Conservation (phyloP, 345 rosid species). For the Xanthoceras sorbifolium region DNA sequence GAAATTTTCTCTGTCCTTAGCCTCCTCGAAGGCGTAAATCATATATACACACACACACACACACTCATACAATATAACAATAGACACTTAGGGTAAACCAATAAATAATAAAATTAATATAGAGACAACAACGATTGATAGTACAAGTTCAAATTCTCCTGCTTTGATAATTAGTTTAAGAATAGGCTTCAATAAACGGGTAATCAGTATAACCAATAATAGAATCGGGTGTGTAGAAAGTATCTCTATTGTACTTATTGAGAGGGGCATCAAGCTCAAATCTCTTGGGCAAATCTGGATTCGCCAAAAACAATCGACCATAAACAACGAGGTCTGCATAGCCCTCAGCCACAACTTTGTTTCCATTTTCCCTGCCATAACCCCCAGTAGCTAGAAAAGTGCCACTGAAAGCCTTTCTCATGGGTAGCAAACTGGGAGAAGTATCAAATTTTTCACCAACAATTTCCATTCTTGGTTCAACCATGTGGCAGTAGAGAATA, state of each 20-base stretch:
- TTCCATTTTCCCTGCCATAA: conserved; percentile 52
- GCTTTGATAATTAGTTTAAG: no score
- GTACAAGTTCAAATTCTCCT: no score
- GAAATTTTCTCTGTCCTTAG: no score
- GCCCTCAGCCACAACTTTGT: conserved; percentile 44
- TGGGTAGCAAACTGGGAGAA: conserved; percentile 45
- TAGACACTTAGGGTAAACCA: no score
- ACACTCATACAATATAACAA: no score
- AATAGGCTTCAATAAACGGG: conserved; percentile 48
- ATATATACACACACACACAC: no score
- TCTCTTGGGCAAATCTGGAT: conserved; percentile 76
- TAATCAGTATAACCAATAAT: conserved; percentile 73
- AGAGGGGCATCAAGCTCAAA: conserved; percentile 58
- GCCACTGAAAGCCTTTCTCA: conserved; percentile 67
- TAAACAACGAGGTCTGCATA: conserved; percentile 62
- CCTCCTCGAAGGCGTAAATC: no score
- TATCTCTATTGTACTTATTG: conserved; percentile 51
- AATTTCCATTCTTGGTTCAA: conserved; percentile 61
- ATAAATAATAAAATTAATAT: no score
- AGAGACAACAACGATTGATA: no score
- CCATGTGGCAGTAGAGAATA: conserved; percentile 61
- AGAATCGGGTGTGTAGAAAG: conserved; percentile 54
- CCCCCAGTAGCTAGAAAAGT: conserved; percentile 69
- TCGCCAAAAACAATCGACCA: conserved; percentile 65
- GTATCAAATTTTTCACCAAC: conserved; percentile 25